A percentile compares a stretch with the other conserved stretches of the same genome.
Conservation (phyloP, 441 rosid genomes). For the Arabidopsis hybrid region DNA sequence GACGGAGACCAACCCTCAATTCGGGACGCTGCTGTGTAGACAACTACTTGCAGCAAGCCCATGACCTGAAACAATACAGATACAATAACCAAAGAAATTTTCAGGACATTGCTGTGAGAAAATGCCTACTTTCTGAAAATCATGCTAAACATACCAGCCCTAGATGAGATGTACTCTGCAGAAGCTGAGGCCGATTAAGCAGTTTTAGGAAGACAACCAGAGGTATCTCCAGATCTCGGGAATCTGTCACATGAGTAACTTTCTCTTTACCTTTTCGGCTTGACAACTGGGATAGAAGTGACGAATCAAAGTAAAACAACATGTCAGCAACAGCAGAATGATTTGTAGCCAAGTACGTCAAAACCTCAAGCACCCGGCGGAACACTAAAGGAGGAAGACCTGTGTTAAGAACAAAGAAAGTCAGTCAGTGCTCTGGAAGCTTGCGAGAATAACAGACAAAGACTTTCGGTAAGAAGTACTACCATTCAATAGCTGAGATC, state of each 20-base stretch:
- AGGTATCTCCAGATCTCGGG: constrained; percentile 65
- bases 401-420: constrained; percentile 43
- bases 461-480: constrained; percentile 42
- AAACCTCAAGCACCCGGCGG: constrained; percentile 86
- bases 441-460: constrained; percentile 17
- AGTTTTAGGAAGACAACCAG: constrained; percentile 84
- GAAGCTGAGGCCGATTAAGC: constrained; percentile 77
- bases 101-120: constrained; percentile 30
- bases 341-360: constrained; percentile 84
- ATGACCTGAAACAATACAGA: constrained; percentile 62
- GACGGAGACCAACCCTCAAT: constrained; percentile 61
- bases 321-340: constrained; percentile 90
- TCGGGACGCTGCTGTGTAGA: constrained; percentile 74
- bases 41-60: constrained; percentile 86
- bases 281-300: constrained; percentile 56
- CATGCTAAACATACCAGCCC: constrained; percentile 68
- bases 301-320: constrained; percentile 81
- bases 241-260: constrained; percentile 47
- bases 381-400: constrained; percentile 96
- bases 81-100: constrained; percentile 9
- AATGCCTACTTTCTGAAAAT: constrained; percentile 28
- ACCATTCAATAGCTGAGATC: constrained; percentile 95
- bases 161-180: constrained; percentile 84
- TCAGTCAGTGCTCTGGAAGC: constrained; percentile 34
- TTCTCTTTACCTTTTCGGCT: constrained; percentile 75